phyloP scores from a whole-genome alignment of 441 rosid genomes.

The Arabidopsis hybrid region DNA sequence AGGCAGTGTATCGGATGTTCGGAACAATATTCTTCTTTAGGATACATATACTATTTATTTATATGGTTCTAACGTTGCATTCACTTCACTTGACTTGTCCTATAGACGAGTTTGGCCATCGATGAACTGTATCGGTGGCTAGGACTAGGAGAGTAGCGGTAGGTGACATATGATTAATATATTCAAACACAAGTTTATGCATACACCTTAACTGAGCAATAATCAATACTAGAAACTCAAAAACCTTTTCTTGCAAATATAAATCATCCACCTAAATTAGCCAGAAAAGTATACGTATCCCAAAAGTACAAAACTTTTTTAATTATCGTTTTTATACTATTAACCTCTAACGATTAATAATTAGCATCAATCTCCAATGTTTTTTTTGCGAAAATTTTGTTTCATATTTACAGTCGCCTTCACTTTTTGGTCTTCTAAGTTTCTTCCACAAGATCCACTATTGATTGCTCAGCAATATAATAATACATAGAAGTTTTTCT shows the following conservation, averaged over 20 bases:
- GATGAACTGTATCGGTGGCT: constrained; percentile 19
- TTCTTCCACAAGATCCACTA: constrained; percentile 14
- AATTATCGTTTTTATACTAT: too few species aligned
- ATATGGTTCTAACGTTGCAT: constrained; percentile 2
- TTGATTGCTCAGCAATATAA: background rate
- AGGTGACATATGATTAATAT: background rate
- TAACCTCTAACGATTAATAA: background rate
- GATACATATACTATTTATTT: background rate
- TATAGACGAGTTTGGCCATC: constrained; percentile 29
- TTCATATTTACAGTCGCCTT: background rate
- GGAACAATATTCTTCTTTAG: background rate
- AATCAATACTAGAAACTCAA: background rate
- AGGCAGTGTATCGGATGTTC: constrained; percentile 25
- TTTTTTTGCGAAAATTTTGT: background rate
- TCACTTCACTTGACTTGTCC: background rate
- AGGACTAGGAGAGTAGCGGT: constrained; percentile 5
- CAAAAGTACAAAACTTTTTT: too few species aligned
- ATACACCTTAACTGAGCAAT: background rate
- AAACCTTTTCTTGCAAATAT: background rate
- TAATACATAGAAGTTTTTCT: background rate
- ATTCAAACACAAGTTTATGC: background rate
- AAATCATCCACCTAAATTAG: too few species aligned
- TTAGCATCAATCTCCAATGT: background rate
- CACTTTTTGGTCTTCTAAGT: background rate
- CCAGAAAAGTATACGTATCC: too few species aligned